Conservation (phyloP, 208 protist species). For the Leishmania guyanensis region DNA sequence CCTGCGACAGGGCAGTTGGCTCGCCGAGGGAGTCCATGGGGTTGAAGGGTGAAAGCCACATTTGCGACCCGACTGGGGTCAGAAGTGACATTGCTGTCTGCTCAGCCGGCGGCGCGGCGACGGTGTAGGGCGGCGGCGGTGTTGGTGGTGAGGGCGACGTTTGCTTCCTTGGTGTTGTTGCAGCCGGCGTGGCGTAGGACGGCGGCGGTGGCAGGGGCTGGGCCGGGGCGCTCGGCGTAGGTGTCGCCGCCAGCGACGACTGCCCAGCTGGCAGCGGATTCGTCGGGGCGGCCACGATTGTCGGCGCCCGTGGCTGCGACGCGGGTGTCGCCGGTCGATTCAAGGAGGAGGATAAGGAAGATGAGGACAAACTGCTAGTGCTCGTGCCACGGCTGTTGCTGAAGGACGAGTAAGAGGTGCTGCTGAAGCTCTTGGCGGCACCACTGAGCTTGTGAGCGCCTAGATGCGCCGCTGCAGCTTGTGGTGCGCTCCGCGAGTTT, state of each 20-base stretch:
- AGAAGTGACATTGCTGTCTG: not conserved
- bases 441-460: not conserved
- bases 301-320: not conserved
- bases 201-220: not conserved
- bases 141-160: not conserved
- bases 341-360: slow-evolving; percentile 9
- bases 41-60: not conserved
- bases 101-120: not conserved
- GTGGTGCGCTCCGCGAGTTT: not conserved
- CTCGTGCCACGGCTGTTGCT: slow-evolving; percentile 16
- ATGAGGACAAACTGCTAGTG: slow-evolving; percentile 26
- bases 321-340: not conserved
- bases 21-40: not conserved
- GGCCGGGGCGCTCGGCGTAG: not conserved
- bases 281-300: not conserved
- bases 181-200: slow-evolving; percentile 4
- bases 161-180: not conserved
- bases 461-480: not conserved
- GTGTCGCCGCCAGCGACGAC: not conserved
- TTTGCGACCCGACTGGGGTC: not conserved
- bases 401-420: slow-evolving; percentile 25
- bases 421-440: slow-evolving; percentile 12
- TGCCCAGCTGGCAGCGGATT: not conserved
- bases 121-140: not conserved
- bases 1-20: not conserved